Base-by-base conservation (phyloP, 2,329 filamentous ascomycete species). In the Penicillium sp. region DNA sequence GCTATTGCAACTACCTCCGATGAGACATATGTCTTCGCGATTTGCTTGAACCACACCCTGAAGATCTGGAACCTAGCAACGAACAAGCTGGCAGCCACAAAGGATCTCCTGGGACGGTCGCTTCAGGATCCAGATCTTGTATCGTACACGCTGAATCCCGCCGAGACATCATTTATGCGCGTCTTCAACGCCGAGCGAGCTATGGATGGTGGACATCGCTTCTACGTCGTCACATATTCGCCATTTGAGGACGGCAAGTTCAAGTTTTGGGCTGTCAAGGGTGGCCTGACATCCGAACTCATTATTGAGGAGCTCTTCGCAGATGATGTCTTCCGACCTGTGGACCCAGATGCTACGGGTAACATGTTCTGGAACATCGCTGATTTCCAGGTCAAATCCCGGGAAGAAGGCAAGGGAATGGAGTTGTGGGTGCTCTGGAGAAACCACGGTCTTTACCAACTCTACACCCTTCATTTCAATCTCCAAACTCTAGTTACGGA, bases 61-160 rank as follows among this genome's bases (percentile, higher is more conserved):
- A 87, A 91, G 67, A 86, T 94, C 37, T 97, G 94, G 93, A 94
- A 96, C 68, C 80, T 93, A 31, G 79, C 84, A n/a, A 89, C 84
- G 37, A 92, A 92, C 44, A 89, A 87, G 69, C 83, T 95, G 52
- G 84, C 90, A 5, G 85, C 86, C 53, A 87, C 88, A 6, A 86
- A 85, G 63, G 93, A 99, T 72, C 80, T 99, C 31, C 74, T 97
- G 16, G 85, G 88, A 63, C 82, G 86, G 19, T 78, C 83, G 31
- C 75, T 84, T 50, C 83, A 88, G 48, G 81, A 86, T 1, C 85
- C 90, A 47, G 89, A 92, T 51, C 75, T 83, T 22, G 80, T 82
- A n/a, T 87, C 88, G 58, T 90, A 90, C 77, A 83, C 86, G 4
- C 85, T 97, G 59, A 89, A 91, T 56, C 89, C 93, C 0, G 84